These are phyloP conservation scores for Herpotrichia juniperi DNA, from an alignment of 2,329 filamentous ascomycete genomes.

Conservation along the genomic window DNA sequence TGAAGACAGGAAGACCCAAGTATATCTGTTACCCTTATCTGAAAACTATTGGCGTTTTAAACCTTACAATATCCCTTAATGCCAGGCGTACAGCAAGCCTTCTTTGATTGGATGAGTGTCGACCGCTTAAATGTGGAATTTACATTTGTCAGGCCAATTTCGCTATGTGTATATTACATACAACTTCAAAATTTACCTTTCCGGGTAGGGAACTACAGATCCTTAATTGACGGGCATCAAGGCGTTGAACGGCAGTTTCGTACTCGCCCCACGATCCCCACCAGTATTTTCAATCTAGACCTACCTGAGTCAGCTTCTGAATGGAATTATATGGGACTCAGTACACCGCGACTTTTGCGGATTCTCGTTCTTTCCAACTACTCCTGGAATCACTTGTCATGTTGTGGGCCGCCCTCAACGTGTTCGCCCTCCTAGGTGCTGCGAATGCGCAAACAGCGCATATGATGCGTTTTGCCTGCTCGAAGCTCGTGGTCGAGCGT, in stretches of 20 bases:
- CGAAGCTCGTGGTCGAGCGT: slow-evolving; percentile 35
- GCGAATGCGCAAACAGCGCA: slow-evolving; percentile 15
- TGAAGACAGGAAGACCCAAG: background rate
- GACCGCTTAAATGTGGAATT: slow-evolving; percentile 2
- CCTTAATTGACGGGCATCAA: background rate
- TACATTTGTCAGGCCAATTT: background rate
- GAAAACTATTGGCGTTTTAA: background rate
- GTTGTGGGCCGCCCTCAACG: background rate
- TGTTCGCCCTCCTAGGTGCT: slow-evolving; percentile 10
- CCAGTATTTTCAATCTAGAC: background rate
- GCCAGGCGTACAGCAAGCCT: background rate
- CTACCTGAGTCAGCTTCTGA: background rate
- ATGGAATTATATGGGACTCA: background rate
- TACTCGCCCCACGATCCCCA: background rate
- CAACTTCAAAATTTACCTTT: background rate
- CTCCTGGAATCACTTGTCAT: too few species aligned
- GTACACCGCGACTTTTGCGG: background rate
- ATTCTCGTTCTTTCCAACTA: too few species aligned
- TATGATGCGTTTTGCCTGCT: slow-evolving; percentile 35
- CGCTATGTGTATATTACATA: slow-evolving; percentile 2
- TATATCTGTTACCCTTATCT: background rate
- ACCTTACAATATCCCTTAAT: background rate
- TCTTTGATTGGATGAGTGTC: background rate
- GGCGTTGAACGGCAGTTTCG: slow-evolving; percentile 1
- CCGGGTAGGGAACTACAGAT: background rate